Conservation (phyloP, 108 stramenopile genomes). For the Aurantiochytrium sp. region DNA sequence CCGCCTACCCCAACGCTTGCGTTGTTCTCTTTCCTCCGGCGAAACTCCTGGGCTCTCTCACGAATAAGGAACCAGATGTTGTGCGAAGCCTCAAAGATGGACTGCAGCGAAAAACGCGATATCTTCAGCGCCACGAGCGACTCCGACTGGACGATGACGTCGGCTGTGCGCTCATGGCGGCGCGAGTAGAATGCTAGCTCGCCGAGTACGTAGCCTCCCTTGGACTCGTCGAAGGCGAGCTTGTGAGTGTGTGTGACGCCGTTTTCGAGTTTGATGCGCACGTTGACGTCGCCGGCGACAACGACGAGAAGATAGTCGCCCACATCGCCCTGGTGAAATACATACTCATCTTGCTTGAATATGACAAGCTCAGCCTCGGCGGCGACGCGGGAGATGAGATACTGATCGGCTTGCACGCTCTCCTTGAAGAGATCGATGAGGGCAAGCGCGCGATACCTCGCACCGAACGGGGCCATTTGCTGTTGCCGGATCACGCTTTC, state of each 20-base stretch:
- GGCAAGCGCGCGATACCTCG: neutral
- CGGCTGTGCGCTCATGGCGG: neutral
- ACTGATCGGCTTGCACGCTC: neutral
- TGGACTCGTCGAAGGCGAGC: neutral
- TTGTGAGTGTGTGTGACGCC: neutral
- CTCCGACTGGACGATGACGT: neutral
- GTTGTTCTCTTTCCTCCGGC: neutral
- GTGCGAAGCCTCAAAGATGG: neutral
- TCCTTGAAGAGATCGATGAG: neutral
- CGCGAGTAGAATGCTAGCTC: neutral
- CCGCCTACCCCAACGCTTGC: neutral
- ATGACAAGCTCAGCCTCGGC: neutral
- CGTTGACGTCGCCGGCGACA: neutral
- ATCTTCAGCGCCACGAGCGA: conserved; percentile 3
- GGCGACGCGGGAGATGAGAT: neutral
- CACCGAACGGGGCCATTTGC: neutral
- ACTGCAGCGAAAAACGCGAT: neutral
- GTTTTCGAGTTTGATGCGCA: neutral
- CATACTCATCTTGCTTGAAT: neutral
- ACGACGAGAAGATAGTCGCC: neutral
- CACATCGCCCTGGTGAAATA: neutral
- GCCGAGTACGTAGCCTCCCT: neutral
- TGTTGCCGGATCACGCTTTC: neutral
- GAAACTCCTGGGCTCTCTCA: neutral
- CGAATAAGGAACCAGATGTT: neutral